Evolutionary conservation across 2,329 filamentous ascomycete species (phyloP), one percentile per base, ranked within the genome.

Genomic region (Aspergillus ochraceoroseus): DNA sequence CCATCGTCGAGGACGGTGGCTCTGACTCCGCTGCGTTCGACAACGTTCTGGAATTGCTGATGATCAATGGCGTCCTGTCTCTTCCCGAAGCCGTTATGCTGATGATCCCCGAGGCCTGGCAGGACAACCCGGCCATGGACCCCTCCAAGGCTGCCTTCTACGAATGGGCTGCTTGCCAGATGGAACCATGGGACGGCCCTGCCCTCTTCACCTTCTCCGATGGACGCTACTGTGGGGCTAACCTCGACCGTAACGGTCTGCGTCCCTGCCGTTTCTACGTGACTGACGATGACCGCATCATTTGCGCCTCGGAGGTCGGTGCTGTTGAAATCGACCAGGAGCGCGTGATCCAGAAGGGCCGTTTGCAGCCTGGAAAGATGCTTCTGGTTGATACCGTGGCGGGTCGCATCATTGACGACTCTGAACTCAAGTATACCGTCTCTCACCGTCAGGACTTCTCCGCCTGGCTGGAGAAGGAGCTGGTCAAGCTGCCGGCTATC

Each of bases 161-260:
- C 70, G 89, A 96, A 66, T 96, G 90, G 88, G 90, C 90, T 58
- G 89, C 88, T 52, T 96, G 90, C 67, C 85, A 94, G 74, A 96
- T 96, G 90, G 90, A 96, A 72, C 89, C 90, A 11, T 96, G 90
- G 90, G 90, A 96, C 67, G 90, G 90, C 12, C 90, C 90, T 22
- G 90, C 90, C 41, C 79, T 96, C 20, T 96, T 96, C 74, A 95
- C 89, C 5, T 96, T 96, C 68, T 87, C 90, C 18, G 90, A 96
- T 64, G 90, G 90, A 47, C 83, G 90, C 48, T 96, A 92, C 75
- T 96, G 90, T 59, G 90, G 90, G 76, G 90, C 90, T 53, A 96
- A 95, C 65, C 76, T 96, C 15, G 90, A 96, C 70, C 82, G 90
- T 67, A 96, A 96, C 61, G 90, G 90, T 69, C 78, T 96, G 38